Evolutionary conservation across 768 basidiomycete species (phyloP).

Genomic region (Trametes maxima): DNA sequence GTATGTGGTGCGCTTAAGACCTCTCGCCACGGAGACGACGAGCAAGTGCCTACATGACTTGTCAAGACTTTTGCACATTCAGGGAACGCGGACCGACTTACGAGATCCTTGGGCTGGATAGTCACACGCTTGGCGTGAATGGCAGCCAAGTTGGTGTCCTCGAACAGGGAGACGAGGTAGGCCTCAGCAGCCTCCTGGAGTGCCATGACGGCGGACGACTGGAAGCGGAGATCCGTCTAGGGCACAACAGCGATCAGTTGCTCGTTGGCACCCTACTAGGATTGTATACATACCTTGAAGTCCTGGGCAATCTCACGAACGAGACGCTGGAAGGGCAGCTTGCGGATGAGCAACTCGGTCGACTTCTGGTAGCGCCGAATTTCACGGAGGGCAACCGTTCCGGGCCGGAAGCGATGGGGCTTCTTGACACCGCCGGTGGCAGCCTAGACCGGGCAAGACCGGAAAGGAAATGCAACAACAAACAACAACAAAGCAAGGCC

Average conservation of each 20-base stretch:
- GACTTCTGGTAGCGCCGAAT: slow-evolving; percentile 98
- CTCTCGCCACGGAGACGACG: slow-evolving; percentile 81
- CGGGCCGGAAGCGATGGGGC: slow-evolving; percentile 95
- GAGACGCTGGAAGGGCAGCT: slow-evolving; percentile 98
- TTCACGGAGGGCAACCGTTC: slow-evolving; percentile 99
- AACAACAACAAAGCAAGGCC: slow-evolving; percentile 23
- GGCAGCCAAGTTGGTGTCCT: slow-evolving; percentile 83
- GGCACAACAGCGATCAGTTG: slow-evolving; percentile 5
- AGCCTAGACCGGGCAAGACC: slow-evolving; percentile 23
- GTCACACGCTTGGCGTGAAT: slow-evolving; percentile 88
- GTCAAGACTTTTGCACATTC: background rate
- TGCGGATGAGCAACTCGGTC: slow-evolving; percentile 98
- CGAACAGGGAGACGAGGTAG: slow-evolving; percentile 77
- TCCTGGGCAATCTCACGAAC: slow-evolving; percentile 95
- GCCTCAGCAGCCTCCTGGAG: slow-evolving; percentile 87
- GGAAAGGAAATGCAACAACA: slow-evolving; percentile 15
- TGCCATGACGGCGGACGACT: slow-evolving; percentile 89
- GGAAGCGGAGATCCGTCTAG: slow-evolving; percentile 84
- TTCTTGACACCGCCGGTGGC: slow-evolving; percentile 96
- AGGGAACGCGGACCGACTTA: slow-evolving; percentile 35
- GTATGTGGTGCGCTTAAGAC: slow-evolving; percentile 43
- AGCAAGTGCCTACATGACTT: slow-evolving; percentile 53
- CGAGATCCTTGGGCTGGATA: slow-evolving; percentile 85
- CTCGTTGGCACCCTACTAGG: slow-evolving; percentile 78
- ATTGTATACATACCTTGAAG: slow-evolving; percentile 66